Evolutionary conservation across 345 rosid genomes (phyloP), one percentile per base, ranked within the genome.

Genomic region (Clarkia xantiana): DNA sequence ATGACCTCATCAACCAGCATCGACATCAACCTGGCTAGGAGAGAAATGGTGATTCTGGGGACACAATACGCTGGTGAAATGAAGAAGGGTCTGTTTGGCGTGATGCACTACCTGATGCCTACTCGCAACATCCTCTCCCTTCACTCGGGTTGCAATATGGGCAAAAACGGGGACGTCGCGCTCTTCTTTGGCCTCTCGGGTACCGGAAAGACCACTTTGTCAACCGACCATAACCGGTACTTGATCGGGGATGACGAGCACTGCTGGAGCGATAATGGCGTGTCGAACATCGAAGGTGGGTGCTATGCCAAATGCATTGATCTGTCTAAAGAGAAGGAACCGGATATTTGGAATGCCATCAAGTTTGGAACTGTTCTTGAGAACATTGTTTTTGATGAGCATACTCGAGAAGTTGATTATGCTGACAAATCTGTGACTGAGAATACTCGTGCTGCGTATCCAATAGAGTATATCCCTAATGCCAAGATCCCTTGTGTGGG

Each of bases 141-240:
- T 43, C 96, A 90, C 58, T 90, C 97, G 62, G 97, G 97, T 40
- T 86, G 93, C 91, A 90, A 90, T 71, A 83, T 90, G 94, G 97
- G 94, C 40, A 86, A 90, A 76, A 81, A 74, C 63, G 95, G 97
- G 72, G 97, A 90, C 59, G 97, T 86, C 68, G 95, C 95, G 60
- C 95, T 90, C 88, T 90, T 90, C 88, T 90, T 90, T 74, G 97
- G 97, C 57, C 74, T 90, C 60, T 90, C 97, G 83, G 97, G 91
- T 52, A 90, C 96, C 9, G 97, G 97, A 18, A 90, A 90, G 75
- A 90, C 97, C 6, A 90, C 97, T 1, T 29, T 90, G 72, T 90
- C 97, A 29, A 90, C 97, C 40, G 97, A 90, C 73, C 96, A 84
- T 42, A 90, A 86, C 52, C 61, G 97, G 63, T 81, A 72, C 57